Conservation (phyloP, 352 stramenopile genomes). For the Elongisporangium undulatum region DNA sequence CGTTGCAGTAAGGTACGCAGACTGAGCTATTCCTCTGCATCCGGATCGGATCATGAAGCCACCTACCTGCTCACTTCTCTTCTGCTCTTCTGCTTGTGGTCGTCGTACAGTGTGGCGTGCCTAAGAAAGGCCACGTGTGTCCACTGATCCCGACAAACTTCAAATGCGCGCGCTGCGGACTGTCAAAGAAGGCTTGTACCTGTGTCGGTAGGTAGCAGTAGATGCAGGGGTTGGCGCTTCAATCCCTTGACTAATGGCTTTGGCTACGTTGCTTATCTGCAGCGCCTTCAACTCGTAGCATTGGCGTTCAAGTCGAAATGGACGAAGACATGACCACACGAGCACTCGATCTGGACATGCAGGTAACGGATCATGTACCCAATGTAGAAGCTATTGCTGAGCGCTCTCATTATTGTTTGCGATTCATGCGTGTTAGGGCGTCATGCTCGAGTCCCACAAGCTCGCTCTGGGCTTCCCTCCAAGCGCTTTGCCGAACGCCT, state of each 20-base stretch:
- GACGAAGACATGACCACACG: constrained; percentile 82
- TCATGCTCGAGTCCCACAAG: constrained; percentile 64
- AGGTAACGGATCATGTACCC: constrained; percentile 29
- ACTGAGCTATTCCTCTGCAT: not conserved
- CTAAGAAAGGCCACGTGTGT: constrained; percentile 86
- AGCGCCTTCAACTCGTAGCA: constrained; percentile 59
- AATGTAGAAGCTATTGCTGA: not conserved
- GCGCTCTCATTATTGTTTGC: constrained; percentile 7
- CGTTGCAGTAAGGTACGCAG: constrained; percentile 73
- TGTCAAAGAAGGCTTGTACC: constrained; percentile 72
- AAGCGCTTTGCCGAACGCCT: not conserved
- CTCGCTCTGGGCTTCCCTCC: constrained; percentile 20
- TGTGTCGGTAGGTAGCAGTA: constrained; percentile 40
- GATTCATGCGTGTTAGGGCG: constrained; percentile 30
- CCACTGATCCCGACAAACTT: constrained; percentile 78
- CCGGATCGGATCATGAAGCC: not conserved
- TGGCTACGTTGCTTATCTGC: not conserved
- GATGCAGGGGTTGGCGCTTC: not conserved
- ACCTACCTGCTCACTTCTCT: not conserved
- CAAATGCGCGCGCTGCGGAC: constrained; percentile 72
- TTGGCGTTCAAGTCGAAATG: constrained; percentile 74
- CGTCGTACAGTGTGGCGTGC: constrained; percentile 59
- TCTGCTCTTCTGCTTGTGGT: not conserved
- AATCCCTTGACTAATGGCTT: constrained; percentile 6
- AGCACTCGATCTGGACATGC: constrained; percentile 63